Evolutionary conservation across 2,329 filamentous ascomycete species (phyloP), one percentile per base, ranked within the genome.

Genomic region (Penicillium griseofulvum): DNA sequence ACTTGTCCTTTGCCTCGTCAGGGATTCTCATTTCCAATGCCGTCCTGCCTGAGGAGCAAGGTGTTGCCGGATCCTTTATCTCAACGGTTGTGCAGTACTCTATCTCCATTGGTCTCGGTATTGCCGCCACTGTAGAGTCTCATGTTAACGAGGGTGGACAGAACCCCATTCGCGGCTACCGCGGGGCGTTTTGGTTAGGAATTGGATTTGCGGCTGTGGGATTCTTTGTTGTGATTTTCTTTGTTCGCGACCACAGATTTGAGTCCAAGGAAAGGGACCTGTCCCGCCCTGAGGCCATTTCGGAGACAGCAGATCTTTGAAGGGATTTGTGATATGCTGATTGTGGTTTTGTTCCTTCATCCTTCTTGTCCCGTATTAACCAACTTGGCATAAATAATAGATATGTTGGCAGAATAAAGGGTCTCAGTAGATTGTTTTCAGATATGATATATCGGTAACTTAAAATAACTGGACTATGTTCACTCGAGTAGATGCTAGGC

Each of bases 41-140:
- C 0, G 70, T 78, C 26, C 59, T 60, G 4, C 72, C 68, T 28
- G 65, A 69, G 39, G 72, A 78, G 54, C 75, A 78, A 52, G 76
- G 76, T 14, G 70, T 77, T 49, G 74, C 72, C 0, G 75, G 74
- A 26, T 63, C 57, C 0, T 58, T 70, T 17, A 55, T 77, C 38
- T 75, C 71, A 36, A 78, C 74, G 0, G 64, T 77, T 0, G 72
- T 77, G 16, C 76, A 77, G 49, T 78, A 78, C 61, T 70, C 68
- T 26, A 76, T 77, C 33, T 72, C 71, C 11, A 68, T 76, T 24
- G 75, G 74, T 5, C 61, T 78, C 22, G 76, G 76, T 0, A 71
- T 78, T 47, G 75, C 74, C 11, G 75, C 74, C 0, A 77, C 74
- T 0, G 73, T 78, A 1, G 75, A 78, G 56, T 66, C 63, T 7